Base-by-base conservation (phyloP, 2,329 filamentous ascomycete species). In the Karstenula rhodostoma region DNA sequence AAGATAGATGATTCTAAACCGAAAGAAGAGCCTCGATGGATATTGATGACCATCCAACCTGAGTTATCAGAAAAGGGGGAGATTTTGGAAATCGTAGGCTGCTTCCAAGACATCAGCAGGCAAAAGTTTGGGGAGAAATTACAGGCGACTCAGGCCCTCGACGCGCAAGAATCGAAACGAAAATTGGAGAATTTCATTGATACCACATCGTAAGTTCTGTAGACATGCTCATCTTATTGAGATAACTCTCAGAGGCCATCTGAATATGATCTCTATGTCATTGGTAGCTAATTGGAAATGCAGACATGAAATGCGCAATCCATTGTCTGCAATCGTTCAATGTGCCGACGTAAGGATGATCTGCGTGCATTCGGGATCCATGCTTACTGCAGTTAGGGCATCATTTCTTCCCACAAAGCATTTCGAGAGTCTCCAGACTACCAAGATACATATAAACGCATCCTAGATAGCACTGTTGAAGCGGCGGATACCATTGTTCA, bases 261-360 rank as follows among this genome's bases (percentile, higher is more conserved):
- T 9, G 15, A 19, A 15, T 33, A 1, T 15, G 13, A 17, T 13
- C 13, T 6, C 17, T 8, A 15, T 2, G 23, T 9, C n/a, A 13
- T 13, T 35, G 9, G 5, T 23, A 1, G 32, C 32, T 37, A 23
- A 51, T n/a, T 13, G 1, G 4, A 3, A 8, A 1, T 23, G 4
- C 9, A 51, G 48, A n/a, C 48, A 82, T 59, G 80, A 82, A 62
- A 81, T 82, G 77, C 70, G 80, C 0, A 82, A 81, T 55, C 79
- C 79, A 1, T 67, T 81, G 0, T 73, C 69, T 46, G 80, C 80
- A 0, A 81, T 82, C 33, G 63, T 82, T 54, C 79, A 80, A 43
- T 77, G 74, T 49, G 80, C 80, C 0, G 80, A 82, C 51, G 76
- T 74, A 0, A 77, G 56, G 77, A 63, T 49, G 76, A 47, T 48